These are phyloP conservation scores for Solanum hybrid DNA, from an alignment of 305 asterid species.

Conservation along the genomic window DNA sequence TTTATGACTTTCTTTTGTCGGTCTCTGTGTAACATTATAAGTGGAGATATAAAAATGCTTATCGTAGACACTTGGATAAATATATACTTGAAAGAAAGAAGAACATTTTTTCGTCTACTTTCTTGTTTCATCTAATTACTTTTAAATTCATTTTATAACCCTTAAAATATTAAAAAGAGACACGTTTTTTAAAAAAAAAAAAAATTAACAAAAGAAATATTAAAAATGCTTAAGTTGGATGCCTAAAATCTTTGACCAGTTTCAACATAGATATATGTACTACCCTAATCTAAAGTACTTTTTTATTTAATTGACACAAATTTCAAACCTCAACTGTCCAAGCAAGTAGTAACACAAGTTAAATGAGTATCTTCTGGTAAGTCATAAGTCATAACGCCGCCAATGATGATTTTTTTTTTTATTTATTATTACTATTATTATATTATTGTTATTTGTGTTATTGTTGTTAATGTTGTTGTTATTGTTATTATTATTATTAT, in stretches of 20 bases:
- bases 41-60: no score
- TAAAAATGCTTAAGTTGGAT: not conserved
- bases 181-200: not conserved
- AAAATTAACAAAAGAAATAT: not conserved
- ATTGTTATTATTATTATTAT: no score
- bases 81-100: no score
- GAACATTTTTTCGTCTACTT: not conserved
- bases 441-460: no score
- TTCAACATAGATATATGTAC: not conserved
- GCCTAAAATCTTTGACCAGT: not conserved
- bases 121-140: no score
- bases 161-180: not conserved
- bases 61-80: no score
- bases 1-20: no score
- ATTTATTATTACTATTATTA: no score
- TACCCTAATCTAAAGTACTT: not conserved
- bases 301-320: not conserved
- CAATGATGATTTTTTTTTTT: not conserved
- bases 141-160: not conserved
- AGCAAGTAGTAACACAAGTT: not conserved
- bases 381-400: not conserved
- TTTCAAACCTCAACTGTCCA: not conserved
- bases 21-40: accelerated
- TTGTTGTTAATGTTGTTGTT: no score
- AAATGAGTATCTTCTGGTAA: not conserved